phyloP scores from a whole-genome alignment of 2,329 filamentous ascomycete species.

The Talaromyces sp. region DNA sequence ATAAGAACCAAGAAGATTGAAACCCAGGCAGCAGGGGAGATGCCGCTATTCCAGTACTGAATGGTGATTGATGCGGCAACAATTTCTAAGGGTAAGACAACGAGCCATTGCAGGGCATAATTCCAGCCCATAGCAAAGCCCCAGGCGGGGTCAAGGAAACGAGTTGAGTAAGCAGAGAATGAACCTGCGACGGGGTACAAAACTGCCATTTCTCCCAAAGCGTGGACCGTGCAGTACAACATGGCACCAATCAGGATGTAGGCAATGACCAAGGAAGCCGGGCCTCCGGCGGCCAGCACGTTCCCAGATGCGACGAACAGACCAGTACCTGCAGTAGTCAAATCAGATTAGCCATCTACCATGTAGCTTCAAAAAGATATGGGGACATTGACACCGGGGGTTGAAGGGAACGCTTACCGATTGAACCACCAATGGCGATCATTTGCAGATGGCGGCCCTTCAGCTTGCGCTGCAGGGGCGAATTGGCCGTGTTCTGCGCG shows the following conservation, averaged over 20 bases:
- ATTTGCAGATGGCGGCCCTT: slow-evolving; percentile 89
- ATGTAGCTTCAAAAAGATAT: too few relatives aligned
- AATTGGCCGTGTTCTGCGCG: slow-evolving; percentile 63
- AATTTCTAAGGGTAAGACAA: slow-evolving; percentile 78
- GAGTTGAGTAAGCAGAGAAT: slow-evolving; percentile 86
- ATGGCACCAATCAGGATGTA: slow-evolving; percentile 77
- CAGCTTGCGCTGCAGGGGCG: slow-evolving; percentile 70
- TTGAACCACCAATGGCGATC: slow-evolving; percentile 94
- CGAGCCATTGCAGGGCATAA: slow-evolving; percentile 84
- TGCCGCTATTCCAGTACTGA: slow-evolving; percentile 67
- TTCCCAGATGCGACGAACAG: slow-evolving; percentile 80
- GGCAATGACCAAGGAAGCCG: slow-evolving; percentile 73
- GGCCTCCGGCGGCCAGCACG: slow-evolving; percentile 69
- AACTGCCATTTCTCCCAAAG: slow-evolving; percentile 86
- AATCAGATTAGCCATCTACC: neutral
- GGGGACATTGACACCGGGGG: too few relatives aligned
- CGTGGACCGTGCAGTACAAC: slow-evolving; percentile 89
- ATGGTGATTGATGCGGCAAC: slow-evolving; percentile 83
- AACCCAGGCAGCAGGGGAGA: slow-evolving; percentile 73
- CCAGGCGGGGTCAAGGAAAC: slow-evolving; percentile 91
- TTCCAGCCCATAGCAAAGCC: slow-evolving; percentile 96
- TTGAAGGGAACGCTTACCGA: slow-evolving; percentile 51
- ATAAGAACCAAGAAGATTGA: slow-evolving; percentile 75
- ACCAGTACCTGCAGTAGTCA: slow-evolving; percentile 61
- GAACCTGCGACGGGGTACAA: slow-evolving; percentile 87